phyloP scores from a whole-genome alignment of 1,139 yeast species.

The Eremothecium coryli region DNA sequence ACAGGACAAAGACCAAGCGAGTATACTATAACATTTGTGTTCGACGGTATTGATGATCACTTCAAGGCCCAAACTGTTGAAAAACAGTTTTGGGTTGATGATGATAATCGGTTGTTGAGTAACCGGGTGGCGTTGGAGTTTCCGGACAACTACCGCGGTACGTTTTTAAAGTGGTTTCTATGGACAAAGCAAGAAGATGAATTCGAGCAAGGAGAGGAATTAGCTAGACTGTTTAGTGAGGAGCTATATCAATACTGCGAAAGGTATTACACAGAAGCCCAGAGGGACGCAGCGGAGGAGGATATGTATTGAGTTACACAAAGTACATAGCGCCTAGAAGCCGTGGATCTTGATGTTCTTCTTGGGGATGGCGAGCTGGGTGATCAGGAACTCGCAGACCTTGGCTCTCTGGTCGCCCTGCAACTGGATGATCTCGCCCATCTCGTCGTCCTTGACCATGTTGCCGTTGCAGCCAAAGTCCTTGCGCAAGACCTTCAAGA shows the following conservation, averaged over 20 bases:
- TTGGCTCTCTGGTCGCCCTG: slow-evolving; percentile 99
- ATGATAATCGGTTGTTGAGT: slow-evolving; percentile 38
- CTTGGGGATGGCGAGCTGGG: slow-evolving; percentile 84
- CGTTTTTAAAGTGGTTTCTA: slow-evolving; percentile 62
- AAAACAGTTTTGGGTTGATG: slow-evolving; percentile 45
- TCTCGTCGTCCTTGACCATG: slow-evolving; percentile 90
- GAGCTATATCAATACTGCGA: slow-evolving; percentile 66
- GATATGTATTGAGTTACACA: slow-evolving; percentile 3
- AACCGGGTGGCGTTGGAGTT: slow-evolving; percentile 44
- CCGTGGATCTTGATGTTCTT: slow-evolving; percentile 98
- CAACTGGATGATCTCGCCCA: slow-evolving; percentile 94
- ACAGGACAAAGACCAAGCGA: slow-evolving; percentile 31
- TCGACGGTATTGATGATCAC: slow-evolving; percentile 34
- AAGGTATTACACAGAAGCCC: slow-evolving; percentile 62
- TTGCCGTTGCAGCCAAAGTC: slow-evolving; percentile 99
- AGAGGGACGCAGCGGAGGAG: slow-evolving; percentile 34
- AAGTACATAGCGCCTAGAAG: slow-evolving; percentile 42
- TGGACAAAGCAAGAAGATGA: slow-evolving; percentile 78
- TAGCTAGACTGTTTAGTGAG: slow-evolving; percentile 53
- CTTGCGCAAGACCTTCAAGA: slow-evolving; percentile 87
- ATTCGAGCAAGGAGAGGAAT: slow-evolving; percentile 61
- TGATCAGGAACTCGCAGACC: slow-evolving; percentile 85
- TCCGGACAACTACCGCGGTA: slow-evolving; percentile 48
- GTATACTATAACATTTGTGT: slow-evolving; percentile 49
- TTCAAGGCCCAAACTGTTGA: slow-evolving; percentile 45